Evolutionary conservation across 2,329 filamentous ascomycete species (phyloP), one percentile per base, ranked within the genome.

Genomic region (Stagonosporopsis tanaceti): DNA sequence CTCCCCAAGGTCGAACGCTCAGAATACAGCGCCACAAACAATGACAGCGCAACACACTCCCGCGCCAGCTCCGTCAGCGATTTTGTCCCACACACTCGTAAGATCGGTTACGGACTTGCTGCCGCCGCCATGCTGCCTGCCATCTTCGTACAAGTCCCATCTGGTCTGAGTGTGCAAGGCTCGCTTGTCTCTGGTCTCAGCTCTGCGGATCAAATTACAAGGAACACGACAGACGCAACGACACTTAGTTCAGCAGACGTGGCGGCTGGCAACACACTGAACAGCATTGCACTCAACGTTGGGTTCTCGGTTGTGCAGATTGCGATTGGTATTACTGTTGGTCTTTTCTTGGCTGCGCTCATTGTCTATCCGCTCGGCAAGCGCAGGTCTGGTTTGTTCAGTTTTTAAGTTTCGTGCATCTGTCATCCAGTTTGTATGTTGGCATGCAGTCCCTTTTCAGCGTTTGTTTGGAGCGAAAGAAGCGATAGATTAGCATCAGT

Each of bases 101-200:
- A 76, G 37, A 75, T 77, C 6, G 87, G 89, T 12, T 92, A 93
- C 72, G 90, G 90, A 1, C 85, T 96, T 2, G 93, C 93, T 0
- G 92, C 92, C 0, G 91, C 92, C 0, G 89, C 91, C 1, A 91
- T 97, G 82, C 79, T 97, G 9, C 93, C 93, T 0, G 93, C 90
- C 5, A 96, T 97, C 62, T 96, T 96, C 61, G 84, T 87, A 2
- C 84, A 87, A 57, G 85, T 88, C 0, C 86, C 86, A 0, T 84
- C 81, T 2, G 86, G 85, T 1, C 76, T 88, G 2, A 83, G 85
- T 2, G 85, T 86, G 1, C 82, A 79, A 50, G 86, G 86, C 1
- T 82, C 79, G 14, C 70, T 88, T 17, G 80, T 88, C 1, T 78
- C 80, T 0, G 85, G 86, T 14, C 78, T 88, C 41, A 81, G 81